Base-by-base conservation (phyloP, 2,329 filamentous ascomycete species). In the Cladosporium cucumerinum region DNA sequence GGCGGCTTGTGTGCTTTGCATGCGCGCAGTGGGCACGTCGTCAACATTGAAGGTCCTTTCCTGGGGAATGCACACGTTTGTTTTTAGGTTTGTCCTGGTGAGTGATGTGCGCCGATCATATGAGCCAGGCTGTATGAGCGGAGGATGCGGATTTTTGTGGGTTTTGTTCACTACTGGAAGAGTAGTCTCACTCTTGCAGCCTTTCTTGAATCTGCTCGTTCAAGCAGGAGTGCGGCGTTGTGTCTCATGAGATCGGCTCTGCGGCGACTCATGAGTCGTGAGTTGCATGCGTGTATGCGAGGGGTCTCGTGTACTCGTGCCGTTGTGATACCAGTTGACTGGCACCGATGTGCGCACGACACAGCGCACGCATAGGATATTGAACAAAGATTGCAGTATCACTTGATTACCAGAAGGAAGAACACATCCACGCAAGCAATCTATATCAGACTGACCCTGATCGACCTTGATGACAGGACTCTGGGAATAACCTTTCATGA, bases 391-490 rank as follows among this genome's bases (percentile, higher is more conserved):
- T n/a, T 46, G 39, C 39, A 46, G 39, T 46, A 46, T 46, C 39
- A 46, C 39, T 46, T 4, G 5, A 46, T 7, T 11, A 21, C 39
- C 23, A n/a, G 14, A 21, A 21, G 39, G 18, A 52, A 30, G 25
- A n/a, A n/a, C n/a, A n/a, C n/a, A n/a, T n/a, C n/a, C 11, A 28
- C 46, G 10, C 46, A 21, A 48, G 23, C 25, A 52, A 32, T 26
- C 51, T 54, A 54, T 54, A 54, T 54, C 51, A 32, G 30, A 54
- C 51, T 30, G 49, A 32, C 51, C 28, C 51, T 54, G 51, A 54
- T 54, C 51, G 51, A 54, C 51, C 26, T n/a, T 54, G 51, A 30
- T 54, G 51, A 54, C 10, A 54, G 51, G 51, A 28, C 25, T 18
- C 26, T 32, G 51, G 26, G 32, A 54, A 54, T 54, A 54, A 7